A percentile compares a stretch with the other conserved stretches of the same genome.
These are phyloP conservation scores for Sporothrix schenckii DNA, from an alignment of 2,329 filamentous ascomycete species.

Conservation along the genomic window DNA sequence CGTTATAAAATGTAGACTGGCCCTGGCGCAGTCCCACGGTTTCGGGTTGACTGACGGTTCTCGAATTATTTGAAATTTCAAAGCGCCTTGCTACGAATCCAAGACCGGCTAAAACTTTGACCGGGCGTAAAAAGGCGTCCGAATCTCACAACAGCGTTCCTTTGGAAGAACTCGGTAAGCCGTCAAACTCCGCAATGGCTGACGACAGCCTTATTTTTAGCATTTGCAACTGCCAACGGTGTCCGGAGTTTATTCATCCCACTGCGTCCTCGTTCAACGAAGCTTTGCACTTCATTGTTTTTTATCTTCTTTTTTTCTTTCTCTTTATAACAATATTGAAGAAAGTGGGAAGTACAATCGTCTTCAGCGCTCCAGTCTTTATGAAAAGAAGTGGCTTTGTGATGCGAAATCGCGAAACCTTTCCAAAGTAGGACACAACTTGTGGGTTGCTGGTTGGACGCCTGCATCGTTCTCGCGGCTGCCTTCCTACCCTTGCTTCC, in stretches of 20 bases:
- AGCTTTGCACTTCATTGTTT: not conserved
- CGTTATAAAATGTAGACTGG: too few relatives aligned
- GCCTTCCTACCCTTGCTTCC: not conserved
- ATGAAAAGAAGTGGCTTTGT: too few relatives aligned
- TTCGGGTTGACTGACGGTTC: too few relatives aligned
- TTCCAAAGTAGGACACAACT: not conserved
- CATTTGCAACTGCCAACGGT: not conserved
- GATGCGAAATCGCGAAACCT: not conserved
- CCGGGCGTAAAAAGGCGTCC: not conserved
- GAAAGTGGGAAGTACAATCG: too few relatives aligned
- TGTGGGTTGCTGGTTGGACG: not conserved
- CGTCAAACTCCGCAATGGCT: not conserved
- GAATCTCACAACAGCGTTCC: not conserved
- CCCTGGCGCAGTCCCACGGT: too few relatives aligned
- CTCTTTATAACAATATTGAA: too few relatives aligned
- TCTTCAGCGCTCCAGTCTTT: too few relatives aligned
- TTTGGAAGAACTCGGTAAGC: not conserved
- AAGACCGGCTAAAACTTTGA: not conserved
- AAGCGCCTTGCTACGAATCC: too few relatives aligned
- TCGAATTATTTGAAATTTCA: too few relatives aligned
- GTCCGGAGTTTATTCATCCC: not conserved
- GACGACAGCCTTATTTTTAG: conserved; percentile 6
- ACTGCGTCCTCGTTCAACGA: not conserved
- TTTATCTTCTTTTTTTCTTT: not conserved
- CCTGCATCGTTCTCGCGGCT: not conserved